A percentile compares a stretch with the other conserved stretches of the same genome.
Evolutionary conservation across 805 yeast genomes (phyloP).

Genomic region (Candida qinlingensis): DNA sequence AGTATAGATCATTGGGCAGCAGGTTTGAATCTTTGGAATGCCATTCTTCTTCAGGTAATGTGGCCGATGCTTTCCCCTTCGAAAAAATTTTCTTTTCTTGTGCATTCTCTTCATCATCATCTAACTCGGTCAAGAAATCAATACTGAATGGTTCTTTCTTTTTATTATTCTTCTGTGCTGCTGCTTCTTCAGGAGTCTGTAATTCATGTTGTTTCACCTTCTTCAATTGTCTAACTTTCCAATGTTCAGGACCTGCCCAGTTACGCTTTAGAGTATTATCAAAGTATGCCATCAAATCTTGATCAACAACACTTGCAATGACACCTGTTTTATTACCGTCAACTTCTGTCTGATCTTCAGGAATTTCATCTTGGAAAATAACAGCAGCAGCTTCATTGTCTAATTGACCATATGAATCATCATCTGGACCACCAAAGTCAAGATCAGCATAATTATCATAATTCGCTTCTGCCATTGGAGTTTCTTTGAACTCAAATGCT

Average conservation of each 20-base stretch:
- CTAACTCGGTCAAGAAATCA: conserved; percentile 36
- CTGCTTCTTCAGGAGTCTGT: conserved; percentile 9
- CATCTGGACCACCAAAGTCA: conserved; percentile 22
- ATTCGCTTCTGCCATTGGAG: conserved; percentile 15
- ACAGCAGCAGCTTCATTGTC: conserved; percentile 22
- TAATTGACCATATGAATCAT: conserved; percentile 19
- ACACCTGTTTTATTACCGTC: conserved; percentile 20
- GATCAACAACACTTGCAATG: conserved; percentile 38
- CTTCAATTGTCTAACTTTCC: conserved; percentile 71
- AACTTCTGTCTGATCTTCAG: conserved; percentile 13
- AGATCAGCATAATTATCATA: conserved; percentile 16
- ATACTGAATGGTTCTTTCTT: conserved; percentile 34
- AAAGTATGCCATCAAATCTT: conserved; percentile 72
- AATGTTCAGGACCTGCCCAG: conserved; percentile 93
- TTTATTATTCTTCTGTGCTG: conserved; percentile 26
- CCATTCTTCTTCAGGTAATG: conserved; percentile 38
- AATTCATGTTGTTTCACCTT: conserved; percentile 21
- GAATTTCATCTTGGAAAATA: conserved; percentile 17
- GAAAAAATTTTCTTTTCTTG: conserved; percentile 37
- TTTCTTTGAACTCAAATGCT: conserved; percentile 1
- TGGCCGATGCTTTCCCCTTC: conserved; percentile 29
- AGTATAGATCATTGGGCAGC: conserved; percentile 70
- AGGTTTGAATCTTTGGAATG: conserved; percentile 39
- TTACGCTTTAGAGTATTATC: conserved; percentile 62
- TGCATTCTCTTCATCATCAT: conserved; percentile 33